Evolutionary conservation across 495 filamentous ascomycete species (phyloP), one percentile per base, ranked within the genome.

Genomic region (Xylaria acuta): DNA sequence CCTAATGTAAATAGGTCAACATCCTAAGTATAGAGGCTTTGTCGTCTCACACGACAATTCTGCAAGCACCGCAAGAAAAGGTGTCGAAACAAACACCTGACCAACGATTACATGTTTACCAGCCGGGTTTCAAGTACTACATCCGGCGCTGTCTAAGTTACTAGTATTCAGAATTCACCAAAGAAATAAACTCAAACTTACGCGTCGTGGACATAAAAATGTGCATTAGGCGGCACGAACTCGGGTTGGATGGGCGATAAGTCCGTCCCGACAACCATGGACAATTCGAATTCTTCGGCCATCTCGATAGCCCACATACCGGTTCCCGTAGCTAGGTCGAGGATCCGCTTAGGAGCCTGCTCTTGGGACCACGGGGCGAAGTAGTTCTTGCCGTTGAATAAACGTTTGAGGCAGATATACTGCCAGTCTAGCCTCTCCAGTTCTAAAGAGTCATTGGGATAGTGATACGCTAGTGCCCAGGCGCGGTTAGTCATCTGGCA

Each of bases 301-400:
- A 90, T 86, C 71, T 90, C 88, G 49, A 92, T 91, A 1, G 89
- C 87, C 90, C 90, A 92, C 72, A 88, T 65, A 12, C 85, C 85
- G 3, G 83, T 93, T 4, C 92, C 92, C 11, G 91, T 92, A 8
- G 89, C 92, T 20, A 94, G 86, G 75, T 94, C 92, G 1, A 94
- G 84, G 20, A 93, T 87, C 36, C 81, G 79, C 45, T 82, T 75
- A 1, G 90, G 89, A 12, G 87, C 78, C n/a, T 75, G 65, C 0
- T 90, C 45, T 9, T 54, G 47, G 5, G 77, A 73, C 41, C 78
- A 83, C 2, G 91, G 91, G 0, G 91, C 86, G 73, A 91, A 84
- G 77, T 88, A 89, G 25, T 90, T 78, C 41, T 82, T 82, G 20
- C 80, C 84, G 14, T 84, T 78, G 73, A 88, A 86, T 60, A 87